Base-by-base conservation (phyloP, 768 basidiomycete species). In the Dentipellis fragilis region DNA sequence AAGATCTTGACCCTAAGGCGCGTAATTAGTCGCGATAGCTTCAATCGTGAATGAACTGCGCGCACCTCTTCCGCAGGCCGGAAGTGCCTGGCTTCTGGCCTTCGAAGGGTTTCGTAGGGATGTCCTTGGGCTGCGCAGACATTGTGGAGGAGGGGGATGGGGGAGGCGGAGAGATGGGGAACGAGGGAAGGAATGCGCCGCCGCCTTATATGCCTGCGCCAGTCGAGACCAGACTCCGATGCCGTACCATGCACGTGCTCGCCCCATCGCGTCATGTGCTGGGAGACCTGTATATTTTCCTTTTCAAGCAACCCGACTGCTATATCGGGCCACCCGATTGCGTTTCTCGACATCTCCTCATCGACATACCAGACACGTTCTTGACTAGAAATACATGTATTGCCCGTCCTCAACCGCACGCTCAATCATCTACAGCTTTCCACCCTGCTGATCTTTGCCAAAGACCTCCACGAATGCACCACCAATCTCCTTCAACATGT, bases 11-110 rank as follows among this genome's bases (percentile, higher is more conserved):
- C 96, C 66, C 92, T 94, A 67, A 39, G 19, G 7, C 39, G 59
- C 56, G 52, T 49, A 35, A 5, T n/a, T 19, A 10, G 54, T 61
- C 46, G 59, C 59, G 54, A 54, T 42, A 7, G 34, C 21, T 8
- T 19, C 16, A 37, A 17, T 12, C 36, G 35, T 11, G 45, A 19
- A 45, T 29, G 21, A 51, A 21, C 38, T 46, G 34, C 54, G 36
- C 75, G 66, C 61, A 91, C 92, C 93, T 83, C 78, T 98, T 98
- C 65, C 96, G 81, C 49, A 98, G 83, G 61, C 96, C 96, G 60
- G 96, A 98, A 10, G 96, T 98, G 58, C 96, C 96, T 21, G 96
- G 96, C 71, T 95, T 97, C 74, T 94, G 92, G 62, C 90, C 93
- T 3, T 93, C 89, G 67, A 82, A 94, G 19, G 92, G 87, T 68